Conservation (phyloP, 306 rosid genomes). For the Trifolium subterraneum region DNA sequence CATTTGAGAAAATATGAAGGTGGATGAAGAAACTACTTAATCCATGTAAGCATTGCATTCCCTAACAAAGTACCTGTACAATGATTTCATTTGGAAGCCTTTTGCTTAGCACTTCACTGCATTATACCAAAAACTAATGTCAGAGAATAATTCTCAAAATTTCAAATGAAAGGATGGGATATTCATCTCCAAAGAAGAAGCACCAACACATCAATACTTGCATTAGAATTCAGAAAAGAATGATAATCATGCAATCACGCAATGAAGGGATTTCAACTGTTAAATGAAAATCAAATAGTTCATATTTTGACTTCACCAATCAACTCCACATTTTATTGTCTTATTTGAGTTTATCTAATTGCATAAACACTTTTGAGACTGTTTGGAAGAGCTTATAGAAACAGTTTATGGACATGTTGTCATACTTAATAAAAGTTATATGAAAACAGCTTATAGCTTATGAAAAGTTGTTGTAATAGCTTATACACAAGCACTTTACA, state of each 20-base stretch:
- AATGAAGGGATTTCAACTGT: background rate
- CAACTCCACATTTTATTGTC: too few species aligned
- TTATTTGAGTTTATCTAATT: background rate
- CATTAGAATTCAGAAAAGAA: constrained; percentile 23
- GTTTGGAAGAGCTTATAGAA: background rate
- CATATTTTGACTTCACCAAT: background rate
- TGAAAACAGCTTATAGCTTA: background rate
- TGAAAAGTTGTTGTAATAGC: background rate
- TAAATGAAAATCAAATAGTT: background rate
- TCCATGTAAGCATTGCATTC: constrained; percentile 11
- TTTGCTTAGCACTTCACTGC: constrained; percentile 80
- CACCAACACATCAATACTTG: constrained; percentile 6
- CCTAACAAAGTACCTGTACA: constrained; percentile 70
- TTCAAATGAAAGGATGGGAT: constrained; percentile 28
- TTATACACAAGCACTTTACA: background rate
- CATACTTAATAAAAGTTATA: too few species aligned
- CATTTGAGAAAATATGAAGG: constrained; percentile 3
- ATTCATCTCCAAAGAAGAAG: constrained; percentile 28
- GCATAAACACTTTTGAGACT: background rate
- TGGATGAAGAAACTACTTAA: constrained; percentile 20
- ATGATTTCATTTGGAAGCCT: constrained; percentile 73
- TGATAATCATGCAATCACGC: background rate
- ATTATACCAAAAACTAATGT: constrained; percentile 35
- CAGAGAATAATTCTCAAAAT: constrained; percentile 22
- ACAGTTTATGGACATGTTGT: background rate